Evolutionary conservation across 768 basidiomycete species (phyloP).

Genomic region (Lanmaoa rubissima): DNA sequence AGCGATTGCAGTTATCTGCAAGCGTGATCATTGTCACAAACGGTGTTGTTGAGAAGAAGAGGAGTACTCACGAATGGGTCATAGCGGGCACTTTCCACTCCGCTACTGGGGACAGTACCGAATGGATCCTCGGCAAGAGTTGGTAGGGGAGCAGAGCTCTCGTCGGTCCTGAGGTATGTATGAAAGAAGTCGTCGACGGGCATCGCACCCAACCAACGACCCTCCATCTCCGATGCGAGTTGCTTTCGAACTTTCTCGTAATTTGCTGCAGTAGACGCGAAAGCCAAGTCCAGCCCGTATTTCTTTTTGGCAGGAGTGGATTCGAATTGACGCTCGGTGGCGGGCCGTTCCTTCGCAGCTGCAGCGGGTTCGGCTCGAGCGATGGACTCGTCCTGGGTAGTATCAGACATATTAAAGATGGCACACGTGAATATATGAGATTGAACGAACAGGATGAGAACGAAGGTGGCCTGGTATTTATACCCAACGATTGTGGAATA

Average conservation of each 20-base stretch:
- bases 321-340: background rate
- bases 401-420: background rate
- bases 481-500: background rate
- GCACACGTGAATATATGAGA: too few species aligned
- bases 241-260: too few species aligned
- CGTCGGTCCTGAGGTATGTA: background rate
- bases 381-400: background rate
- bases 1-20: background rate
- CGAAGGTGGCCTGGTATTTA: too few species aligned
- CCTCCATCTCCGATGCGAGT: background rate
- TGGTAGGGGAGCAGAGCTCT: too few species aligned
- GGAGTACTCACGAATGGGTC: background rate
- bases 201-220: background rate
- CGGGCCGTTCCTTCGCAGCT: background rate
- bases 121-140: background rate
- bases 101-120: background rate
- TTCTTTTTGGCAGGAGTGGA: too few species aligned
- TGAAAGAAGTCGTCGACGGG: background rate
- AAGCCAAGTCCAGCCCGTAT: too few species aligned
- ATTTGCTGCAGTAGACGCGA: too few species aligned
- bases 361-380: background rate
- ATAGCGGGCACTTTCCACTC: background rate
- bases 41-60: too few species aligned
- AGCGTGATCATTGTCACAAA: background rate
- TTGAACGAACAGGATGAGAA: too few species aligned